Base-by-base conservation (phyloP, 768 basidiomycete species). In the Termitomyces sp. region DNA sequence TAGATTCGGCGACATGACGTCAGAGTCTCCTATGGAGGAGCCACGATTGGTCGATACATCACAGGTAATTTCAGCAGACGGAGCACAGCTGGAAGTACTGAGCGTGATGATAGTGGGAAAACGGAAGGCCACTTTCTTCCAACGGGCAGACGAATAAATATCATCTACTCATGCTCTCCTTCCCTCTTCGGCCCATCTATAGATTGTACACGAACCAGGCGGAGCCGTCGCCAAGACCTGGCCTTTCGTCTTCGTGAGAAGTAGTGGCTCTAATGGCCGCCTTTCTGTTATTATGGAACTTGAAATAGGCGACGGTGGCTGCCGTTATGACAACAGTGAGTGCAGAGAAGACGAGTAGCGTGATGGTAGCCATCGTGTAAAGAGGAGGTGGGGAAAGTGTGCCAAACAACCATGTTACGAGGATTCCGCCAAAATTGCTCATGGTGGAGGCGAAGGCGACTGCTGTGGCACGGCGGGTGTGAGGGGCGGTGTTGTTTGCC, bases 341-440 rank as follows among this genome's bases (percentile, higher is more conserved):
- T 9, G 77, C 67, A 2, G 81, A 78, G 63, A 79, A 77, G 5
- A 72, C 59, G 33, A 81, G 66, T 5, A 81, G 69, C 20, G 72
- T 71, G 38, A 79, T 74, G 2, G 82, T 81, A 0, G 82, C 86
- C 55, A 74, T 75, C 3, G 68, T 77, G 67, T 86, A 87, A 15
- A 74, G 62, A 12, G 85, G 84, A 1, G 80, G 72, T 1, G 78
- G 71, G 3, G 82, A 83, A 15, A 86, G 67, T 5, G 74, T 66
- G 16, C 84, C 85, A 28, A 86, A 69, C 7, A 86, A 76, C 85
- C 85, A 87, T 1, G 84, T 87, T 0, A 81, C 77, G 44, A 87
- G 79, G 53, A 88, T 86, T 4, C 84, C 84, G 11, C 85, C 85
- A 1, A 78, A 73, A 67, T 86, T 87, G 39, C 81, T 81, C 76